Base-by-base conservation (phyloP, 176 grass and related monocot species). In the Aegilops sharonensis region DNA sequence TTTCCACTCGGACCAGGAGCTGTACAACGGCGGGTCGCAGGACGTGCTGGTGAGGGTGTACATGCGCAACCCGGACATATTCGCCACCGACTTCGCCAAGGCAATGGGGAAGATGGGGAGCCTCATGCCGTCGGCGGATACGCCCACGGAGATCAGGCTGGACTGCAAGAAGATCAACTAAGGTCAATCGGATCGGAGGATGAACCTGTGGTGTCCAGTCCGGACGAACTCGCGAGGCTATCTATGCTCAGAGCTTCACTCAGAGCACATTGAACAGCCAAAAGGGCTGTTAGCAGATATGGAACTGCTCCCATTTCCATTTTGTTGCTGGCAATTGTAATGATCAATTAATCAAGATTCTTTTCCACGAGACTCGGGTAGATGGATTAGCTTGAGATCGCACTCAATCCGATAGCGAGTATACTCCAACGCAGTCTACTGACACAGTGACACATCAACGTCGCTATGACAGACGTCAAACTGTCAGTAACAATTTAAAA, bases 1-100 rank as follows among this genome's bases (percentile, higher is more conserved):
- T 42, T 83, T 95, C 59, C 90, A 92, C 75, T 92, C 93, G 1
- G 93, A 95, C 77, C 93, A 95, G 80, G 90, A 95, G 83, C 88
- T 95, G 1, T 95, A 85, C 88, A 90, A 23, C 56, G 84, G 81
- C 63, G 90, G 90, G 0, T 88, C 90, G 48, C 93, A 95, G 88
- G 93, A 95, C 68, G n/a, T n/a, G 34, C 50, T 90, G 52, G 93
- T 92, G 81, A 70, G 3, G 88, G 52, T 32, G 70, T 95, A 95
- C 88, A 40, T 59, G 25, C 42, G 36, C 76, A 91, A 88, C 18
- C 70, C 27, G 0, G 50, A 3, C 0, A 43, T 62, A 68, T 96
- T 96, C 42, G 62, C 82, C 4, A 11, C 17, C 42, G 89, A 96
- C 83, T 96, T 96, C 67, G 84, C 47, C 9, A 88, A 52, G 89